phyloP scores from a whole-genome alignment of 2,329 filamentous ascomycete genomes.

The Diplocarpon rosae region DNA sequence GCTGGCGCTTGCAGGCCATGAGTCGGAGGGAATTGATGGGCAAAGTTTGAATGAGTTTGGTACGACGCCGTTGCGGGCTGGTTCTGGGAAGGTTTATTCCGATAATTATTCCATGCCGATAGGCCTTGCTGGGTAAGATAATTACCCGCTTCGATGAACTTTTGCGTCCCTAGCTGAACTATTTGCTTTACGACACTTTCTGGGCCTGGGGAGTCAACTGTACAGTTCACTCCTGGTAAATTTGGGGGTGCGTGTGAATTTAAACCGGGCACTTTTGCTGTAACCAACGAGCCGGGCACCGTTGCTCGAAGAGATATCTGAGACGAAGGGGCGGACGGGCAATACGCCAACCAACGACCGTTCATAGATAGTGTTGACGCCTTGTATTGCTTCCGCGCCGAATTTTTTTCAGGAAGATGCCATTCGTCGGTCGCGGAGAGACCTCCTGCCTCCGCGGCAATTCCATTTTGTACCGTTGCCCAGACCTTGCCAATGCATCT shows the following conservation, averaged over 20 bases:
- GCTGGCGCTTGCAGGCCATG: conserved; percentile 51
- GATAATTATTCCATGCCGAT: conserved; percentile 72
- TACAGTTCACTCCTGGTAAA: conserved; percentile 53
- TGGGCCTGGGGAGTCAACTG: conserved; percentile 59
- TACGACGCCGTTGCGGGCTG: conserved; percentile 32
- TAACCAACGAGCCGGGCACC: conserved; percentile 43
- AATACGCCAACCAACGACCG: conserved; percentile 68
- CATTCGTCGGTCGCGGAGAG: conserved; percentile 22
- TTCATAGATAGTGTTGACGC: conserved; percentile 58
- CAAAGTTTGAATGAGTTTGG: conserved; percentile 21
- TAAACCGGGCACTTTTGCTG: conserved; percentile 43
- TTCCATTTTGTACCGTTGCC: conserved; percentile 66
- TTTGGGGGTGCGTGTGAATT: conserved; percentile 56
- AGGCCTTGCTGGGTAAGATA: conserved; percentile 70
- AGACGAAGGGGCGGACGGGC: conserved; percentile 59
- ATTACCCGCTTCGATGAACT: conserved; percentile 61
- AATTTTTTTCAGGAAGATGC: conserved; percentile 32
- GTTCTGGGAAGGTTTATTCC: conserved; percentile 45
- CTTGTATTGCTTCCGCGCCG: conserved; percentile 33
- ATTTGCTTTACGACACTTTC: conserved; percentile 67
- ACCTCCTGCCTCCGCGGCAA: conserved; percentile 29
- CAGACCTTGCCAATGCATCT: conserved; percentile 78
- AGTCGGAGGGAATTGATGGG: conserved; percentile 59
- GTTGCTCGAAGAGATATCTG: conserved; percentile 58
- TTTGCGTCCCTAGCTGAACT: conserved; percentile 69